Conservation (phyloP, 192 early-diverging fungal species). For the Coemansia umbellata region DNA sequence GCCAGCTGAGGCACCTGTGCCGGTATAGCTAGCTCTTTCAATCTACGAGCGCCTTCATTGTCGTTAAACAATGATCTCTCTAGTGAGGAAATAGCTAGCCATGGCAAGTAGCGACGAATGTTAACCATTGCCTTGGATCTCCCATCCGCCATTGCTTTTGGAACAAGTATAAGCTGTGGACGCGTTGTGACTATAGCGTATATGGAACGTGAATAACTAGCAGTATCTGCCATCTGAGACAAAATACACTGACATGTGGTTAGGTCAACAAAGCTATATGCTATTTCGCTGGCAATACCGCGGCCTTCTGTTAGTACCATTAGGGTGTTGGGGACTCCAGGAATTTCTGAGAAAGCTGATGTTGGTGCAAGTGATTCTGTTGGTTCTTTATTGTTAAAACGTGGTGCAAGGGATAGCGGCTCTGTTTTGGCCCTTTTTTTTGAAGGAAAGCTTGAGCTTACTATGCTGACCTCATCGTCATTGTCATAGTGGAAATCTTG, state of each 20-base stretch:
- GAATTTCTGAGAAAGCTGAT: constrained; percentile 27
- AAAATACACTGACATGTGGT: constrained; percentile 29
- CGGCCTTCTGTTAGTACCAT: constrained; percentile 45
- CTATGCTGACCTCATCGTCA: constrained; percentile 8
- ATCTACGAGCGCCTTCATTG: constrained; percentile 12
- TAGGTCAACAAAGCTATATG: constrained; percentile 35
- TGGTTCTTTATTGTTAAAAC: background rate
- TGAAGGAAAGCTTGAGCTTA: background rate
- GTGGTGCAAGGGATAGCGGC: too few relatives aligned
- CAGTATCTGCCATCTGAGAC: constrained; percentile 39
- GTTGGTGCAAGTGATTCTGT: constrained; percentile 19
- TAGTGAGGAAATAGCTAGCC: constrained; percentile 22
- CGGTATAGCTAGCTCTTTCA: constrained; percentile 16
- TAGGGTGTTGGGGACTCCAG: constrained; percentile 14
- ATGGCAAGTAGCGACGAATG: constrained; percentile 45
- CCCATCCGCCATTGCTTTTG: constrained; percentile 30
- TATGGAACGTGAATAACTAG: constrained; percentile 46
- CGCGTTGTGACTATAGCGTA: constrained; percentile 29
- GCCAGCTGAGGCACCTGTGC: constrained; percentile 14
- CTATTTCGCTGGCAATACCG: constrained; percentile 39
- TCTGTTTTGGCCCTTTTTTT: constrained; percentile 14
- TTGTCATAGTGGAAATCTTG: background rate
- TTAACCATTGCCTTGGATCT: constrained; percentile 44
- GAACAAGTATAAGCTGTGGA: constrained; percentile 37
- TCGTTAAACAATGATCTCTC: constrained; percentile 33